A percentile compares a stretch with the other conserved stretches of the same genome.
Evolutionary conservation across 257 asterid species (phyloP).

Genomic region (Plantago elongata): DNA sequence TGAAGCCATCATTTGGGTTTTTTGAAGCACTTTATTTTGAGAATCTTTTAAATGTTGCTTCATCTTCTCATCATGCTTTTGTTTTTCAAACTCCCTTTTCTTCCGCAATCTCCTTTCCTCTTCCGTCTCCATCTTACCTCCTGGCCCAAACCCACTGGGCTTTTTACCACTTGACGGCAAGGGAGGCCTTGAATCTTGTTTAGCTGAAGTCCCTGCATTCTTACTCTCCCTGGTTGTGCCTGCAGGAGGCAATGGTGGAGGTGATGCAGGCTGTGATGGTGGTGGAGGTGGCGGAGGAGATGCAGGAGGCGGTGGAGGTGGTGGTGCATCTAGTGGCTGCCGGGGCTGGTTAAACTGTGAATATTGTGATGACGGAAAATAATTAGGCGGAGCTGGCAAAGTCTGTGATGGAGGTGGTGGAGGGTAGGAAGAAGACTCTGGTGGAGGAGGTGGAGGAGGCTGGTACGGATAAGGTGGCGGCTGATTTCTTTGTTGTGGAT

Average conservation of each 20-base stretch:
- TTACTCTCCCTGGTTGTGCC: constrained; percentile 42
- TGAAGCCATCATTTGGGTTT: constrained; percentile 73
- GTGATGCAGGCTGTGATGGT: constrained; percentile 36
- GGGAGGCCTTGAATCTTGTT: constrained; percentile 53
- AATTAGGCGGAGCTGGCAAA: constrained; percentile 46
- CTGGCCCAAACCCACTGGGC: constrained; percentile 38
- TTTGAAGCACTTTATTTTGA: constrained; percentile 76
- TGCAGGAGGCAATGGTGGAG: constrained; percentile 26
- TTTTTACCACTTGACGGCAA: constrained; percentile 43
- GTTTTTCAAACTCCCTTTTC: constrained; percentile 74
- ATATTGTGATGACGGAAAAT: constrained; percentile 41
- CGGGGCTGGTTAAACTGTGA: constrained; percentile 46
- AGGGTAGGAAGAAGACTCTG: constrained; percentile 60
- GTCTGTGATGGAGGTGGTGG: constrained; percentile 50
- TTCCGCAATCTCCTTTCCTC: constrained; percentile 87
- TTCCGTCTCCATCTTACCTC: constrained; percentile 70
- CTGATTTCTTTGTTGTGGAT: constrained; percentile 38
- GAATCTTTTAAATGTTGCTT: constrained; percentile 75
- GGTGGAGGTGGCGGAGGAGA: constrained; percentile 70
- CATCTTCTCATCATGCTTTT: constrained; percentile 73
- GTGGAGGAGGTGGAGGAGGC: constrained; percentile 72
- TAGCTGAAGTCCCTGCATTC: constrained; percentile 36
- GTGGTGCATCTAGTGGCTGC: constrained; percentile 20
- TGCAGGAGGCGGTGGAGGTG: constrained; percentile 41
- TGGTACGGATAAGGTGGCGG: constrained; percentile 50